A percentile compares a stretch with the other conserved stretches of the same genome.
Evolutionary conservation across 768 basidiomycete genomes (phyloP).

Genomic region (Suillus variegatus): DNA sequence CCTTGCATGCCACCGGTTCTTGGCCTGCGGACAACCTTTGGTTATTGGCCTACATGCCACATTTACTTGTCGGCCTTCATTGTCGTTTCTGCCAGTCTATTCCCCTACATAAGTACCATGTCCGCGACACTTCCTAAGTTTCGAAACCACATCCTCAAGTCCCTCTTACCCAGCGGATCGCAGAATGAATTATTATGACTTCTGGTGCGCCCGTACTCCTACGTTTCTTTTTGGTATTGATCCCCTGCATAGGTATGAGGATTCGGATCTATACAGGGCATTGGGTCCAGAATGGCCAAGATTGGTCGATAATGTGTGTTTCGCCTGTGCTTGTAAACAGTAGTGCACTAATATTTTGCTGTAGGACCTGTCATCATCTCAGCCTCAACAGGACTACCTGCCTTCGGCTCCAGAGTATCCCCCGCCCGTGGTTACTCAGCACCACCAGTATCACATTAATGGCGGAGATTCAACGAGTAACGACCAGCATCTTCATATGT

Average conservation of each 20-base stretch:
- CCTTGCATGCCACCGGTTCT: background rate
- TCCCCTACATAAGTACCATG: background rate
- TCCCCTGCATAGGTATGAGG: too few relatives aligned
- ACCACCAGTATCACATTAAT: too few relatives aligned
- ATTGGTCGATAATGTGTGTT: background rate
- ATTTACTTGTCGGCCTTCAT: background rate
- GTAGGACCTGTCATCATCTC: background rate
- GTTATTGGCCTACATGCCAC: background rate
- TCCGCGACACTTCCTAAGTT: too few relatives aligned
- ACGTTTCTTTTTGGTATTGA: background rate
- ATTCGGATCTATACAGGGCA: background rate
- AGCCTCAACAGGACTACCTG: background rate
- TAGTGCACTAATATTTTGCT: background rate
- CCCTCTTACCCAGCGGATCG: background rate
- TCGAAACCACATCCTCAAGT: background rate
- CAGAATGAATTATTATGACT: background rate
- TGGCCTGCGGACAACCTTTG: background rate
- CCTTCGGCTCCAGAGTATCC: too few relatives aligned
- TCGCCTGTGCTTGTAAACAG: background rate
- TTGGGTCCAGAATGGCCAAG: rapidly evolving
- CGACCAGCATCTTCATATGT: too few relatives aligned
- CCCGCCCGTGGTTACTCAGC: too few relatives aligned
- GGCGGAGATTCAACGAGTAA: too few relatives aligned
- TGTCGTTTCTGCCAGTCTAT: background rate
- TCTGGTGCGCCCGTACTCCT: background rate